These are phyloP conservation scores for Verticillium tricorpus DNA, from an alignment of 2,329 filamentous ascomycete genomes.

Conservation along the genomic window DNA sequence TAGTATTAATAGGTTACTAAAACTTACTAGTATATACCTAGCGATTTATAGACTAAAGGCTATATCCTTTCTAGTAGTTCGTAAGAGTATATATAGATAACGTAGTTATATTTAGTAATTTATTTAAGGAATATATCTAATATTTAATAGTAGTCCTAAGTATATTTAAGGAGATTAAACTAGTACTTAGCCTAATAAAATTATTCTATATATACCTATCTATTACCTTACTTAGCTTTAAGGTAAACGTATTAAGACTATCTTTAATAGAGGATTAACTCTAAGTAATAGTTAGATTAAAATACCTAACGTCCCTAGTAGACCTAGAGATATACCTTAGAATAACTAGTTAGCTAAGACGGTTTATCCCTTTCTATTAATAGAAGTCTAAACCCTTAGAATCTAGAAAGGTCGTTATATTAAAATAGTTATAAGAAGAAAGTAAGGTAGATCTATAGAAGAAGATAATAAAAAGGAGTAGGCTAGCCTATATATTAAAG, in stretches of 20 bases:
- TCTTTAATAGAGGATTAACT: neutral
- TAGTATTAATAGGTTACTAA: neutral
- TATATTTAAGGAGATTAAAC: neutral
- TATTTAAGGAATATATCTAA: neutral
- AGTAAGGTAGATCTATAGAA: neutral
- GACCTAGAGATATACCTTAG: neutral
- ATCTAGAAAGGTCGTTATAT: neutral
- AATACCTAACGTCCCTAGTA: neutral
- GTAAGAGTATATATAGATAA: neutral
- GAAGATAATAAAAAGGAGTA: neutral
- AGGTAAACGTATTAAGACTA: constrained; percentile 2
- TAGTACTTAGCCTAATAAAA: neutral
- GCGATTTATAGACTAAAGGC: neutral
- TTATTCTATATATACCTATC: neutral
- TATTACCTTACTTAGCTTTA: neutral
- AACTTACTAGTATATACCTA: neutral
- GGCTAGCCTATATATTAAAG: neutral
- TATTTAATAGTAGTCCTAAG: neutral
- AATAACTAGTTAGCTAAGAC: neutral
- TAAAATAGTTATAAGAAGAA: neutral
- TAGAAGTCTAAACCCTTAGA: neutral
- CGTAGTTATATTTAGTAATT: neutral
- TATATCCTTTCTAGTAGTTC: neutral
- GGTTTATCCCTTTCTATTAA: neutral
- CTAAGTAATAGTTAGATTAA: neutral